A percentile compares a stretch with the other conserved stretches of the same genome.
Conservation (phyloP, 1,284 basidiomycete species). For the Austroboletus rostrupii region DNA sequence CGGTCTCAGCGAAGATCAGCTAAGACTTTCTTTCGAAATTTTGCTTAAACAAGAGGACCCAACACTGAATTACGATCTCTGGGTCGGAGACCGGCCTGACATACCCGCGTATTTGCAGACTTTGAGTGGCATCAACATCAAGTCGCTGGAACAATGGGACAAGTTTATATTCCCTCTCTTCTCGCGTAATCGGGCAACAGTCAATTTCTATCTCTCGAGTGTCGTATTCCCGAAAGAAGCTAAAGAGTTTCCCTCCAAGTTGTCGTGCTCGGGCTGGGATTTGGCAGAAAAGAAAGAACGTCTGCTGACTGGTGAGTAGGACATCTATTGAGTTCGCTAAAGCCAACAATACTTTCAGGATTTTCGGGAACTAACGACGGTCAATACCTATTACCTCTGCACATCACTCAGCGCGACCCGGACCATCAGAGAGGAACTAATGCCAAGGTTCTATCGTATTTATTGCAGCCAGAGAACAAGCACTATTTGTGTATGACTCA, state of each 20-base stretch:
- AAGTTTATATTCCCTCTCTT: constrained; percentile 35
- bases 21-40: constrained; percentile 38
- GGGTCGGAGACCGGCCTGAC: constrained; percentile 29
- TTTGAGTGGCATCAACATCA: constrained; percentile 39
- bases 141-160: constrained; percentile 37
- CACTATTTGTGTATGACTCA: constrained; percentile 32
- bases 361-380: constrained; percentile 60
- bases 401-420: no score
- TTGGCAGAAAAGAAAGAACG: constrained; percentile 37
- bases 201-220: constrained; percentile 48
- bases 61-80: constrained; percentile 38
- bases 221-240: constrained; percentile 30
- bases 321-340: constrained; percentile 1
- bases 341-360: constrained; percentile 33
- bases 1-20: constrained; percentile 40
- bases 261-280: constrained; percentile 53
- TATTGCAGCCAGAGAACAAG: constrained; percentile 44
- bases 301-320: constrained; percentile 19
- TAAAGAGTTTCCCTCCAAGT: constrained; percentile 45
- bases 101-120: constrained; percentile 32
- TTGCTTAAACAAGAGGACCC: constrained; percentile 46
- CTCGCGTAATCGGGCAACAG: constrained; percentile 34
- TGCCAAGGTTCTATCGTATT: constrained; percentile 27
- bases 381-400: constrained; percentile 25
- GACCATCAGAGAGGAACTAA: no score